Base-by-base conservation (phyloP, 441 rosid species). In the Breynia disticha region DNA sequence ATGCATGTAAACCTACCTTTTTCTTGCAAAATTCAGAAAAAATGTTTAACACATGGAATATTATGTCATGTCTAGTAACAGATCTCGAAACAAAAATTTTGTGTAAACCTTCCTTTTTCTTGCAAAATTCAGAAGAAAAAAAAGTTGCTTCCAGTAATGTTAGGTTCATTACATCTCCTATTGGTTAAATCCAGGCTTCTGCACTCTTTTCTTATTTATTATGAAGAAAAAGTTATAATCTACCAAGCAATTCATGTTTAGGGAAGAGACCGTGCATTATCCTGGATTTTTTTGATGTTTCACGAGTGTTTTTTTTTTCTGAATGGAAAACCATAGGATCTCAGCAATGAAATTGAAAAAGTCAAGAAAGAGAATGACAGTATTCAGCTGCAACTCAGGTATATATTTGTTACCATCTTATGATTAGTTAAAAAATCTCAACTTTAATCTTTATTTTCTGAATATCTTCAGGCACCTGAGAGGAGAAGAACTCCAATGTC, bases 371-470 rank as follows among this genome's bases (percentile, higher is more conserved):
- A 91, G 80, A 91, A 91, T 60, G 94, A 86, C 52, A 77, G 68
- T 75, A 73, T 91, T 81, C 95, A 83, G 71, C 73, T 82, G 59
- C 81, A 82, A 71, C 94, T 88, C 62, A 82, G 91, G 97, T 87
- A 48, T 28, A 28, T 0, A 2, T 28, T 28, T 4, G 8, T 28
- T 28, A 28, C 35, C 35, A 28, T 4, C 8, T 28, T 28, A 28
- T 28, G 7, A 28, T 28, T 28, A 28, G 35, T 28, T 28, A 28
- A 28, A n/a, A 28, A 28, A 28, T 28, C 35, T 28, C 8, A 9
- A 28, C 7, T 28, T 16, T 54, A 4, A 58, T 46, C 52, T 52
- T 49, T 16, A 18, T 21, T 44, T 19, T 49, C 2, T 41, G 18
- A 44, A 5, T 18, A 6, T 18, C 16, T 57, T 7, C 56, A 91